Evolutionary conservation across 139 green algal genomes (phyloP).

Genomic region (Asterochloris erici): DNA sequence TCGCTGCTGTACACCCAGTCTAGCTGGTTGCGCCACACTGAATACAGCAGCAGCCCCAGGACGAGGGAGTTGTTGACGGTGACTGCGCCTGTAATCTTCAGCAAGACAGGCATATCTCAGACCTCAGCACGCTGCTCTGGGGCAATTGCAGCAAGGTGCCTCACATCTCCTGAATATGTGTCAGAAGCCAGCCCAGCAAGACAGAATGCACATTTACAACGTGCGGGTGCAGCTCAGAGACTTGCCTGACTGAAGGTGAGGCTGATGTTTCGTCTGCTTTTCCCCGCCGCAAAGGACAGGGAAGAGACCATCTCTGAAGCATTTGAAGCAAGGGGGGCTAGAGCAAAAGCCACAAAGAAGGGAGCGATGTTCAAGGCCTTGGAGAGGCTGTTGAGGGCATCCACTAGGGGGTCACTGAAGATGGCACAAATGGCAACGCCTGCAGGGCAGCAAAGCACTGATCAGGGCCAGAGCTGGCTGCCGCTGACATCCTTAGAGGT

Average conservation of each 20-base stretch:
- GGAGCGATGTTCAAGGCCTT: conserved; percentile 32
- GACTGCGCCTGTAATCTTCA: conserved; percentile 21
- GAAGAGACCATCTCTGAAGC: conserved; percentile 54
- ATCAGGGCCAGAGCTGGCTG: too few relatives aligned
- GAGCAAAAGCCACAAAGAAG: conserved; percentile 66
- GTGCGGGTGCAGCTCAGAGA: background rate
- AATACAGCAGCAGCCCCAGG: conserved; percentile 58
- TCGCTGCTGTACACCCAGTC: conserved; percentile 60
- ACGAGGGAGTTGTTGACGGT: conserved; percentile 71
- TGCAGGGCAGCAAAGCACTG: too few relatives aligned
- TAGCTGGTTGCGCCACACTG: conserved; percentile 44
- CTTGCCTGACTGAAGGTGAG: conserved; percentile 57
- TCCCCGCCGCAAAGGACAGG: conserved; percentile 51
- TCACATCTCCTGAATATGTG: background rate
- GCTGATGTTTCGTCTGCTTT: conserved; percentile 46
- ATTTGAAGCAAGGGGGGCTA: conserved; percentile 58
- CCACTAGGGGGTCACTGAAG: conserved; percentile 46
- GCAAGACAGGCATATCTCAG: background rate
- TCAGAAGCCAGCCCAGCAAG: background rate
- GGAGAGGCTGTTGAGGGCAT: conserved; percentile 45
- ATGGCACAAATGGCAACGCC: conserved; percentile 27
- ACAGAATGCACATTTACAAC: background rate
- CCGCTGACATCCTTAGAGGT: too few relatives aligned
- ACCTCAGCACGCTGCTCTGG: background rate
- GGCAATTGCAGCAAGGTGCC: background rate